Evolutionary conservation across 2,329 filamentous ascomycete genomes (phyloP).

Genomic region (Lasiodiplodia gonubiensis): DNA sequence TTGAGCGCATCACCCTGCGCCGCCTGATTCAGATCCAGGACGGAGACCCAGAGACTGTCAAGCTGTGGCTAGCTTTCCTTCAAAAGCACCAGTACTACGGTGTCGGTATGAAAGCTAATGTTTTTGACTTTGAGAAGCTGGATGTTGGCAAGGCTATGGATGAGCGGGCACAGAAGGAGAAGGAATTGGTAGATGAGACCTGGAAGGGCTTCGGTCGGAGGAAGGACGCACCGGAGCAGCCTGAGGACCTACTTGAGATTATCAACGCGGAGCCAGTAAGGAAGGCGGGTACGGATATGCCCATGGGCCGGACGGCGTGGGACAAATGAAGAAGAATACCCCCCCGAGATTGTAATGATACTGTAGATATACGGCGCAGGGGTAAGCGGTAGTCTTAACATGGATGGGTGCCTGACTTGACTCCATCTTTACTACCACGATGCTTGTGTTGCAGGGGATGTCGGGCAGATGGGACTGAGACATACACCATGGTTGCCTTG

Average conservation of each 20-base stretch:
- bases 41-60: conserved; percentile 84
- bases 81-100: conserved; percentile 92
- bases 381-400: background rate
- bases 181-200: conserved; percentile 37
- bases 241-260: conserved; percentile 31
- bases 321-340: background rate
- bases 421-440: background rate
- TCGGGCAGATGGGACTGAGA: background rate
- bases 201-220: conserved; percentile 37
- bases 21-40: conserved; percentile 92
- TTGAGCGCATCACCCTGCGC: conserved; percentile 85
- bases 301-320: conserved; percentile 7
- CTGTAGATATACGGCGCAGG: background rate
- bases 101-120: conserved; percentile 98
- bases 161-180: conserved; percentile 39
- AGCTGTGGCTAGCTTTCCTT: conserved; percentile 90
- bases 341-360: conserved; percentile 6
- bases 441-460: background rate
- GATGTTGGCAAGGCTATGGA: conserved; percentile 40
- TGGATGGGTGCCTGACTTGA: background rate
- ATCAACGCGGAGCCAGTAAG: conserved; percentile 34
- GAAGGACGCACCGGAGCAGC: conserved; percentile 31
- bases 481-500: background rate
- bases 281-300: conserved; percentile 25
- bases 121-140: conserved; percentile 83